These are phyloP conservation scores for Lactarius vividus DNA, from an alignment of 768 basidiomycete species.

Conservation along the genomic window DNA sequence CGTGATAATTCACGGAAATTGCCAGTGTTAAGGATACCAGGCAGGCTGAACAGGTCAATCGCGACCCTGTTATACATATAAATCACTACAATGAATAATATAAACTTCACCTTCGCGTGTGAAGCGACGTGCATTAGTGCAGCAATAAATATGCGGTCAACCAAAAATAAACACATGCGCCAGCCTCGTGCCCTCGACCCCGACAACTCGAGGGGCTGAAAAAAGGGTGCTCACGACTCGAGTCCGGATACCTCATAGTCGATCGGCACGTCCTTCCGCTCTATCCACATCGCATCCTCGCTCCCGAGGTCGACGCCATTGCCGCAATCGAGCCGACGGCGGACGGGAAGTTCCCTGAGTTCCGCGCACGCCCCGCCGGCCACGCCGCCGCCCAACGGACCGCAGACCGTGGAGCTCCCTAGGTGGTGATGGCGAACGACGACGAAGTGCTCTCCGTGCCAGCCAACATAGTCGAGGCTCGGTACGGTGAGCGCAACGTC, in stretches of 20 bases:
- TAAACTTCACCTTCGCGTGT: not conserved
- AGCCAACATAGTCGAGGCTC: conserved; percentile 64
- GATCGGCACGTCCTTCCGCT: conserved; percentile 73
- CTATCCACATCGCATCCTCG: conserved; percentile 62
- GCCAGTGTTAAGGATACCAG: too few relatives aligned
- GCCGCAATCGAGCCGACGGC: conserved; percentile 58
- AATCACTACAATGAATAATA: not conserved
- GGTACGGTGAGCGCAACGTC: conserved; percentile 50
- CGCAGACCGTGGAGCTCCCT: not conserved
- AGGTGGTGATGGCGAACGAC: conserved; percentile 42
- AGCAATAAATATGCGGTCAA: not conserved
- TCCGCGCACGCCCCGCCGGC: conserved; percentile 33
- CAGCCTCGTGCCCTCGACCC: not conserved
- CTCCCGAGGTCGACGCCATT: conserved; percentile 64
- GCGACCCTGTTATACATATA: not conserved
- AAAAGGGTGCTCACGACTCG: conserved; percentile 31
- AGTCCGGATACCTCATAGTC: conserved; percentile 65
- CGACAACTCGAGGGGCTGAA: not conserved
- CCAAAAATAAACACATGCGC: not conserved
- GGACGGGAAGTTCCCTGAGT: conserved; percentile 58
- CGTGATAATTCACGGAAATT: too few relatives aligned
- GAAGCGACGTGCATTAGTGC: not conserved
- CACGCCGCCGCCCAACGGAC: conserved; percentile 17
- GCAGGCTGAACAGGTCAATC: not conserved
- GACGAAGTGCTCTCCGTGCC: conserved; percentile 71